A percentile compares a stretch with the other conserved stretches of the same genome.
phyloP scores from a whole-genome alignment of 1,284 basidiomycete genomes.

The Ustilago trichophora region DNA sequence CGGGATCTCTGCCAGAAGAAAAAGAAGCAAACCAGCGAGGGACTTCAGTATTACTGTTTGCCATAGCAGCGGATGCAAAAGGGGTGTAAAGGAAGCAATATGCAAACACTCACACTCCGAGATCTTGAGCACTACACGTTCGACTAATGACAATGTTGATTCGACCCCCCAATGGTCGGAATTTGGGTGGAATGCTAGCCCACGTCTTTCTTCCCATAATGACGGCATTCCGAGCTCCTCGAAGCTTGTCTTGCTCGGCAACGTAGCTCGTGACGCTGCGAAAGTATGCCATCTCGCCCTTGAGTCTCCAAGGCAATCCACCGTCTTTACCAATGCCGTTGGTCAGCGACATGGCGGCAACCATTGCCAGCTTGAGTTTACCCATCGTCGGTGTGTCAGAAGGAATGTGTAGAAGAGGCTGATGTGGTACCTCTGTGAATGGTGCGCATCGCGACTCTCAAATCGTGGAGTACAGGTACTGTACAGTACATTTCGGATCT shows the following conservation, averaged over 20 bases:
- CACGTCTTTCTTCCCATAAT: constrained; percentile 98
- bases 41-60: too few relatives aligned
- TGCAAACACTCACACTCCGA: constrained; percentile 74
- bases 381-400: too few relatives aligned
- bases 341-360: constrained; percentile 86
- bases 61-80: too few relatives aligned
- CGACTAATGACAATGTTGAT: constrained; percentile 84
- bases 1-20: constrained; percentile 36
- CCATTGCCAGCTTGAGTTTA: constrained; percentile 75
- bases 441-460: too few relatives aligned
- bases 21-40: too few relatives aligned
- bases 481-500: too few relatives aligned
- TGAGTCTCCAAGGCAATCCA: constrained; percentile 85
- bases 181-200: constrained; percentile 93
- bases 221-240: constrained; percentile 75
- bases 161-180: constrained; percentile 81
- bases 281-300: constrained; percentile 94
- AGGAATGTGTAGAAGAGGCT: too few relatives aligned
- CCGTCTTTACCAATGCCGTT: constrained; percentile 87
- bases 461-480: too few relatives aligned
- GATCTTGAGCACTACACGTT: constrained; percentile 72
- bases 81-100: too few relatives aligned
- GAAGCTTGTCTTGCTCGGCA: constrained; percentile 4
- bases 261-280: constrained; percentile 77
- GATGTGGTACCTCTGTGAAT: too few relatives aligned